Conservation (phyloP, 306 rosid species). For the Lupinus albus region DNA sequence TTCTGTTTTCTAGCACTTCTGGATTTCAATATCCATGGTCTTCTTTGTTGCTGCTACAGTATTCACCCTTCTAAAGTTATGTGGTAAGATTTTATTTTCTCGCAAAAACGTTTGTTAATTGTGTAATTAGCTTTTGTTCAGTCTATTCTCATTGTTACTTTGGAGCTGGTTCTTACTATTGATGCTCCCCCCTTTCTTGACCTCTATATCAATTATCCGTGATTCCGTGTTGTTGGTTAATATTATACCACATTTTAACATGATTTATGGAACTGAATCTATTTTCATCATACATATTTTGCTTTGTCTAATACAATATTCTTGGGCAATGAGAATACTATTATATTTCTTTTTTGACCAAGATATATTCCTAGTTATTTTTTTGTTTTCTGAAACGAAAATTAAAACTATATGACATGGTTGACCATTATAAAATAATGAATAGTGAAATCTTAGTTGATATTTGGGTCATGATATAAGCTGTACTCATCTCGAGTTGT, state of each 20-base stretch:
- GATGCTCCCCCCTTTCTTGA: not conserved
- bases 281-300: not conserved
- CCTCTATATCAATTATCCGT: not conserved
- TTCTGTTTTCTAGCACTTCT: conserved; percentile 81
- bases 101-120: conserved; percentile 3
- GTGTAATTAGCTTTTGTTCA: conserved; percentile 28
- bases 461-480: conserved; percentile 4
- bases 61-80: conserved; percentile 86
- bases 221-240: conserved; percentile 21
- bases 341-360: no score
- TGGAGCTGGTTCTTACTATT: conserved; percentile 23
- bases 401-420: no score
- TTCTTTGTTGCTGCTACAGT: conserved; percentile 88
- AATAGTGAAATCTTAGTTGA: not conserved
- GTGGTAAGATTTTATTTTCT: conserved; percentile 61
- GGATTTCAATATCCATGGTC: conserved; percentile 99
- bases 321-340: not conserved
- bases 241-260: conserved; percentile 16
- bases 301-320: conserved; percentile 4
- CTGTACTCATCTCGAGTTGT: not conserved
- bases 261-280: conserved; percentile 13
- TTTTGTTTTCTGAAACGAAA: no score
- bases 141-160: not conserved
- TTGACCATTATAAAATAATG: no score
- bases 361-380: no score